phyloP scores from a whole-genome alignment of 257 asterid genomes.

The Lycium ferocissimum region DNA sequence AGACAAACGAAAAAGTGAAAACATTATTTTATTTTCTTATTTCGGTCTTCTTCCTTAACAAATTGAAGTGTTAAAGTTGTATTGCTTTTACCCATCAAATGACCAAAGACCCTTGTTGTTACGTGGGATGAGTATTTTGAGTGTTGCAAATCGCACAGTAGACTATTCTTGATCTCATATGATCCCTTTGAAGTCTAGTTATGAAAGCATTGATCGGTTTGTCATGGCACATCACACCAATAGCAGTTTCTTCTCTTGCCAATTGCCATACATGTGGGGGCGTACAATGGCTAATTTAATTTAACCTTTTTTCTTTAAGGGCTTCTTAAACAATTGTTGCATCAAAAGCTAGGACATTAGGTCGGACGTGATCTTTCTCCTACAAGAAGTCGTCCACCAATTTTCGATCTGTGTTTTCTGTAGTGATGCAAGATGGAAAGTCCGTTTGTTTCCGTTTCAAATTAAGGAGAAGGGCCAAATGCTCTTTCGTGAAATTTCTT shows the following conservation, averaged over 20 bases:
- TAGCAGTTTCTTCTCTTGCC: constrained; percentile 1
- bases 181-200: neutral
- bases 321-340: no score
- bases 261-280: neutral
- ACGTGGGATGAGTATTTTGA: neutral
- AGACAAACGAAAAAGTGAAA: neutral
- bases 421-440: neutral
- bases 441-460: neutral
- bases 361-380: no score
- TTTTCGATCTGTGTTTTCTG: neutral
- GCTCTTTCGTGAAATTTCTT: neutral
- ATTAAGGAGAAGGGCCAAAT: neutral
- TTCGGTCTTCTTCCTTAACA: neutral
- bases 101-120: neutral
- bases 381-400: no score
- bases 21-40: neutral
- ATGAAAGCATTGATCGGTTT: neutral
- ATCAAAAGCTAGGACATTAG: no score
- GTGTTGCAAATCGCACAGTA: neutral
- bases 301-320: no score
- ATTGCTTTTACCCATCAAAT: neutral
- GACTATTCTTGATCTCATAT: neutral
- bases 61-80: neutral
- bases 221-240: neutral
- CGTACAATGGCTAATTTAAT: neutral